Conservation (phyloP, 1,284 basidiomycete species). For the Ustilago vetiveriae region DNA sequence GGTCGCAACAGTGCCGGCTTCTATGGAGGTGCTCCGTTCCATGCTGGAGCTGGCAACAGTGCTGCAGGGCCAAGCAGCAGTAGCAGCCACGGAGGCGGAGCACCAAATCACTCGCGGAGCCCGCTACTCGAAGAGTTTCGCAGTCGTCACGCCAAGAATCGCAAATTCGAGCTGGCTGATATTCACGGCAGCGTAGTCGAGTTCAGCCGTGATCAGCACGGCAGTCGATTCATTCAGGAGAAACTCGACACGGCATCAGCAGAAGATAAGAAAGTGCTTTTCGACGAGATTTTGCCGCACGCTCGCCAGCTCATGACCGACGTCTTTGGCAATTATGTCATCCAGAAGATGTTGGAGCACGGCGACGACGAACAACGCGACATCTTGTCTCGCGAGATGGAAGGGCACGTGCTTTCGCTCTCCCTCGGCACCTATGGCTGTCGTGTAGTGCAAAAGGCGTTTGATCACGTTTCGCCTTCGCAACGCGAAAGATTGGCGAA, state of each 20-base stretch:
- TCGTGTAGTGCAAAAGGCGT: conserved; percentile 69
- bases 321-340: conserved; percentile 94
- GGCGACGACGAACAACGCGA: conserved; percentile 77
- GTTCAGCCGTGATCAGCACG: conserved; percentile 91
- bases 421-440: conserved; percentile 96
- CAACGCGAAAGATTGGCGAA: conserved; percentile 58
- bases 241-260: conserved; percentile 74
- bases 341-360: conserved; percentile 94
- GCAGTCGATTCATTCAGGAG: conserved; percentile 73
- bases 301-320: conserved; percentile 85
- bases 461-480: conserved; percentile 71
- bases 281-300: conserved; percentile 88
- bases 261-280: conserved; percentile 73
- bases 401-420: conserved; percentile 79
- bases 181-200: conserved; percentile 87
- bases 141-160: conserved; percentile 41
- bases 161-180: conserved; percentile 72
- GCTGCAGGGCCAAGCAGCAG: neutral
- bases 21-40: conserved; percentile 14
- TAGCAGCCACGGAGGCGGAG: conserved; percentile 1
- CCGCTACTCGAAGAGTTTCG: conserved; percentile 60
- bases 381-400: conserved; percentile 78
- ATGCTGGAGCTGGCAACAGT: conserved; percentile 1
- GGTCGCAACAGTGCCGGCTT: conserved; percentile 17
- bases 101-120: conserved; percentile 18